These are phyloP conservation scores for Termitomyces sp. DNA, from an alignment of 1,284 basidiomycete genomes.

Conservation along the genomic window DNA sequence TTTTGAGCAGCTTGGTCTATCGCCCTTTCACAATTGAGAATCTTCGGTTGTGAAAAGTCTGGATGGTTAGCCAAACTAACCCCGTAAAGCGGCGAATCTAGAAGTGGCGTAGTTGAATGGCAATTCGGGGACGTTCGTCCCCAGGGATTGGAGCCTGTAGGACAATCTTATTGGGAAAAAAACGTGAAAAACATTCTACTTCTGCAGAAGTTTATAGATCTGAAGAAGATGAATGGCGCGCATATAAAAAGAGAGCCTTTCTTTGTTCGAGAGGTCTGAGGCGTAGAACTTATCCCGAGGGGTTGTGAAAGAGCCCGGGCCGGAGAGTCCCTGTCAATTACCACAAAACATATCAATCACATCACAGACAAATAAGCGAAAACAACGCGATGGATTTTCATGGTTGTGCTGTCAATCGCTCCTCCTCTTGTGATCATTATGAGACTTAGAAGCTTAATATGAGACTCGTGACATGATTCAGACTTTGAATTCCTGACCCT, in stretches of 20 bases:
- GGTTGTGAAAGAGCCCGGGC: no score
- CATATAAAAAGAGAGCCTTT: background rate
- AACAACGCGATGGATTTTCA: background rate
- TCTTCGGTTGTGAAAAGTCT: background rate
- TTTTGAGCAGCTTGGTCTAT: constrained; percentile 8
- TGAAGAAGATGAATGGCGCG: background rate
- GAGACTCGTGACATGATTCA: background rate
- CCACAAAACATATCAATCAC: background rate
- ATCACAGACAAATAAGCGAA: background rate
- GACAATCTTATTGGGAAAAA: constrained; percentile 18
- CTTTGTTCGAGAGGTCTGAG: background rate
- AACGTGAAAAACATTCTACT: constrained; percentile 16
- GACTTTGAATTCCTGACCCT: background rate
- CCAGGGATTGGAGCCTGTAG: constrained; percentile 17
- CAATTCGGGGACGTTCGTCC: constrained; percentile 14
- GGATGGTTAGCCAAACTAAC: constrained; percentile 3
- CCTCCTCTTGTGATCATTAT: background rate
- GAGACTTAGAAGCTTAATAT: no score
- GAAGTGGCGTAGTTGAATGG: constrained; percentile 7
- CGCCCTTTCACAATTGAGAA: constrained; percentile 9
- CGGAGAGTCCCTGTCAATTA: no score
- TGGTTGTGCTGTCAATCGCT: background rate
- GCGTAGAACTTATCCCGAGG: background rate
- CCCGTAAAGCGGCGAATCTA: constrained; percentile 1
- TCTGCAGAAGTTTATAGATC: background rate